Evolutionary conservation across 2,329 filamentous ascomycete genomes (phyloP), one percentile per base, ranked within the genome.

Genomic region (Calonectria hongkongensis): DNA sequence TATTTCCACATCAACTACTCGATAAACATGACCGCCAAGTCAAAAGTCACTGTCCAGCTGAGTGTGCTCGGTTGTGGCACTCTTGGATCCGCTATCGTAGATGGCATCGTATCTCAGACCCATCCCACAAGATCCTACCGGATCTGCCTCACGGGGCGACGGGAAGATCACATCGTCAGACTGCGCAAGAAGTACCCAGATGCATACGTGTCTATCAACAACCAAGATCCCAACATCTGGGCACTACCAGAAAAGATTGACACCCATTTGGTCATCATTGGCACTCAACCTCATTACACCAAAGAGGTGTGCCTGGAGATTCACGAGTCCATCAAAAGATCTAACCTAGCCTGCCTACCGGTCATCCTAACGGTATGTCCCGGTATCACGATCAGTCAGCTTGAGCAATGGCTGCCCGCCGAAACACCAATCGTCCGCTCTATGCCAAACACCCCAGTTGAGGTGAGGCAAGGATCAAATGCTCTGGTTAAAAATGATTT

Each of bases 271-370:
- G 39, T 63, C 16, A 47, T 63, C 10, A 63, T 63, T 43, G 58
- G 39, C 9, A 63, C 58, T 28, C 58, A 63, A 21, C 58, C 58
- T n/a, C 58, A 63, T 25, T 63, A 63, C 27, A 63, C 58, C n/a
- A 47, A 43, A 21, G 58, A 63, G 13, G 58, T 63, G 41, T 63
- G 58, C n/a, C 16, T n/a, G 4, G 58, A 63, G 58, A 63, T 63
- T 16, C 45, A 63, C 5, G 39, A 63, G 27, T 47, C 58, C 10
- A 47, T 63, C 58, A 47, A 43, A 16, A 63, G 9, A 9, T 47
- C 39, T 15, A 33, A 25, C 27, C 41, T 39, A 8, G 25, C 39
- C 33, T 15, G 41, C 25, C 27, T 45, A 47, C 58, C 41, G 0
- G 58, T 63, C 25, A 47, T 63, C 39, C 4, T 63, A 13, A 63